A percentile compares a stretch with the other conserved stretches of the same genome.
These are phyloP conservation scores for Hygrophorus pudorinus DNA, from an alignment of 768 basidiomycete species.

Conservation along the genomic window DNA sequence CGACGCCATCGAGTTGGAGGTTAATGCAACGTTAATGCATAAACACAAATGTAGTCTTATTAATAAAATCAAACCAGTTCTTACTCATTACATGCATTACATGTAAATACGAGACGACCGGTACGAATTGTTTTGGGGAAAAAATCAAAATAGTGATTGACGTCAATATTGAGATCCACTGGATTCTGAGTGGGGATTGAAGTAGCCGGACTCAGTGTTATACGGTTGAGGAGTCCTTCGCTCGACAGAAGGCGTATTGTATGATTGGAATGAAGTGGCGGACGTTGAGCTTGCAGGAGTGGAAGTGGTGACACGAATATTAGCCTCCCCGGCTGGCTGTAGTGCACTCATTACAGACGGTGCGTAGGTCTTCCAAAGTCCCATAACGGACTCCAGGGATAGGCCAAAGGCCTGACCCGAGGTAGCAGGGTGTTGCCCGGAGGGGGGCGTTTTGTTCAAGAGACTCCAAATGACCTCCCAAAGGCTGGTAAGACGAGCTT, in stretches of 20 bases:
- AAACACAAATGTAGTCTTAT: no score
- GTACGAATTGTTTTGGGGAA: not conserved
- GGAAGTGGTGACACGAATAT: conserved; percentile 2
- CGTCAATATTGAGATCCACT: conserved; percentile 8
- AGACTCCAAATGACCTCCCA: conserved; percentile 37
- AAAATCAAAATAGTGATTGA: not conserved
- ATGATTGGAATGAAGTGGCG: conserved; percentile 12
- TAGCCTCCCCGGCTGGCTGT: conserved; percentile 8
- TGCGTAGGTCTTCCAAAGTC: conserved; percentile 32
- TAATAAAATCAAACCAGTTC: no score
- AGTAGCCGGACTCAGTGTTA: no score
- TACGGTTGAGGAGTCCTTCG: not conserved
- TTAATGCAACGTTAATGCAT: conserved; percentile 6
- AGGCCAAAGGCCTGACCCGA: conserved; percentile 14
- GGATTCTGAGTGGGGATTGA: conserved; percentile 32
- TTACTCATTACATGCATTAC: no score
- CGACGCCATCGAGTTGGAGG: conserved; percentile 38
- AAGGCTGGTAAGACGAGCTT: conserved; percentile 36
- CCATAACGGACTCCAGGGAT: conserved; percentile 21
- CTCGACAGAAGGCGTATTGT: not conserved
- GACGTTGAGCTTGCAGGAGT: conserved; percentile 12
- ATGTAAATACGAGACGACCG: no score
- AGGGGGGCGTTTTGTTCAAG: conserved; percentile 29
- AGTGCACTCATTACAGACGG: conserved; percentile 27
- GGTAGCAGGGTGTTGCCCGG: conserved; percentile 15